Conservation (phyloP, 2,329 filamentous ascomycete genomes). For the Nannizzia gypsea region DNA sequence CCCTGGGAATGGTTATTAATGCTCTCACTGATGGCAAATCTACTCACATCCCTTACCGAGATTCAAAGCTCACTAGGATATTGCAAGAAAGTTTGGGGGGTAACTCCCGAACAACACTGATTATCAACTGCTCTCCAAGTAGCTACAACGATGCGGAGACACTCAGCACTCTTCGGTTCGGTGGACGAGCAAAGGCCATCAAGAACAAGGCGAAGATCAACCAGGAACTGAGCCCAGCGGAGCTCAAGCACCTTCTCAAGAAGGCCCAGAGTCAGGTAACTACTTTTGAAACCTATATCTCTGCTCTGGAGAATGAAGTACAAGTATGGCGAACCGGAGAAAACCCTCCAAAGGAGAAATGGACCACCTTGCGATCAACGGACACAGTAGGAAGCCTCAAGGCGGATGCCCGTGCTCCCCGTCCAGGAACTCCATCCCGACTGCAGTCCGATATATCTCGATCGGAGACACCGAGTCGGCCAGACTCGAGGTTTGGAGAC, state of each 20-base stretch:
- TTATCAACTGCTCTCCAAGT: slow-evolving; percentile 98
- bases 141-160: slow-evolving; percentile 98
- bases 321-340: slow-evolving; percentile 81
- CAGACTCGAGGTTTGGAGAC: slow-evolving; percentile 60
- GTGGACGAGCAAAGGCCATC: slow-evolving; percentile 93
- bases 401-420: slow-evolving; percentile 33
- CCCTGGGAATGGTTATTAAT: slow-evolving; percentile 98
- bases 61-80: slow-evolving; percentile 95
- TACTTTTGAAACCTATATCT: slow-evolving; percentile 78
- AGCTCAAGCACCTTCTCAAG: slow-evolving; percentile 85
- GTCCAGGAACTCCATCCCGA: slow-evolving; percentile 33
- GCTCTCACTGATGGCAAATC: slow-evolving; percentile 94
- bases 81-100: slow-evolving; percentile 93
- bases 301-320: slow-evolving; percentile 71
- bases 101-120: slow-evolving; percentile 95
- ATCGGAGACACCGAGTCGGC: slow-evolving; percentile 49
- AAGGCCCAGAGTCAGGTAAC: slow-evolving; percentile 84
- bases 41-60: slow-evolving; percentile 87
- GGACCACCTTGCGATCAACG: slow-evolving; percentile 56
- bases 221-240: slow-evolving; percentile 86
- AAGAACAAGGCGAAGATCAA: slow-evolving; percentile 99
- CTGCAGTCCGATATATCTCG: slow-evolving; percentile 34
- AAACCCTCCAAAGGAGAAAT: slow-evolving; percentile 74
- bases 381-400: slow-evolving; percentile 42
- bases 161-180: slow-evolving; percentile 80